phyloP scores from a whole-genome alignment of 768 basidiomycete genomes.

The Calvatia gigantea region DNA sequence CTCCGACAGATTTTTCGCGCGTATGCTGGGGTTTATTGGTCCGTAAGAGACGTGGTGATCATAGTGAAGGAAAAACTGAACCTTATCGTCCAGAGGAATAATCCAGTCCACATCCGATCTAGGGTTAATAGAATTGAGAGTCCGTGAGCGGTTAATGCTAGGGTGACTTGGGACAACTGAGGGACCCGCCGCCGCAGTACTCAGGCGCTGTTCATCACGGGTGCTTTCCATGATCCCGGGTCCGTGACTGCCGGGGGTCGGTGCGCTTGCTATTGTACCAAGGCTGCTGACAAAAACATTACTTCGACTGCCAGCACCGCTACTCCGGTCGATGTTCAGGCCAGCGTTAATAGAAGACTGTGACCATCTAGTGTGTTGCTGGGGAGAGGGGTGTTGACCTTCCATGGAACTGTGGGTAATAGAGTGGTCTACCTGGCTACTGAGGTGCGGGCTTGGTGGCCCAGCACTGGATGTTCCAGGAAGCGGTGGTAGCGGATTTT shows the following conservation, averaged over 20 bases:
- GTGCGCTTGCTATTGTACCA: background rate
- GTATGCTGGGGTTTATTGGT: background rate
- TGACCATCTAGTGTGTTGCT: background rate
- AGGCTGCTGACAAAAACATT: background rate
- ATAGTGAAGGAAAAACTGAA: constrained; percentile 6
- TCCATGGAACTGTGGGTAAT: too few species aligned
- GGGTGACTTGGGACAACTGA: background rate
- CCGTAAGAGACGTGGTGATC: background rate
- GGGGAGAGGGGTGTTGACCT: background rate
- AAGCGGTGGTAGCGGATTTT: constrained; percentile 1
- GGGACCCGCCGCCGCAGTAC: background rate
- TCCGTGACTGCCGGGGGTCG: background rate
- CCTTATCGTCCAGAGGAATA: constrained; percentile 32
- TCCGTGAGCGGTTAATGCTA: background rate
- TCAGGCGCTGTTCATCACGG: background rate
- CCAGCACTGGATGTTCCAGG: background rate
- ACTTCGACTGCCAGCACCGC: background rate
- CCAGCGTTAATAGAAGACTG: background rate
- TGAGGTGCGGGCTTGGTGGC: background rate
- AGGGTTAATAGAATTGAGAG: background rate
- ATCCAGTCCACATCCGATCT: constrained; percentile 35
- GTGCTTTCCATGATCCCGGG: background rate
- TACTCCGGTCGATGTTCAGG: background rate
- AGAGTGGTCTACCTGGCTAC: background rate
- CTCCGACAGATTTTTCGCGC: constrained; percentile 37